Base-by-base conservation (phyloP, 768 basidiomycete species). In the Tylopilus cervinicoccineus region DNA sequence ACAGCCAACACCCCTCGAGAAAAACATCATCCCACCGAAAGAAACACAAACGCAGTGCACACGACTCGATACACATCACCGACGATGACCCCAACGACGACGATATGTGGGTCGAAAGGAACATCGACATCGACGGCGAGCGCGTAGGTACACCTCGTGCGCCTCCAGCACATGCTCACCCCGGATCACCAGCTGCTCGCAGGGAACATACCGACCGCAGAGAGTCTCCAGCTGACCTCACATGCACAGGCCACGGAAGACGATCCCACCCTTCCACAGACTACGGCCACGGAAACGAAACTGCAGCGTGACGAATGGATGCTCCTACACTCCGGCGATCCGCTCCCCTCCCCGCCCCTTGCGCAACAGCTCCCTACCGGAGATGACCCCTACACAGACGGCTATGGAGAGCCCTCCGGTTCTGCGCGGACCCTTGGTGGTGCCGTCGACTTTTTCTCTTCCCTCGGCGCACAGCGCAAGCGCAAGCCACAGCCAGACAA, bases 291-390 rank as follows among this genome's bases (percentile, higher is more conserved):
- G 5, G 80, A 80, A 53, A 70, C 79, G 0, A 68, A 68, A 23
- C 56, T 85, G 13, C 72, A 80, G 58, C 78, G 92, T 17, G 92
- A 93, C 52, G 84, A 90, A 31, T 97, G 94, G 94, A 95, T 96
- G 93, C 69, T 93, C 26, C 51, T 66, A n/a, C 74, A 75, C 22
- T 51, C 65, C n/a, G 42, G 50, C 0, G 48, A 48, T 14, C 27
- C 38, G 1, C 40, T 41, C 5, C 69, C 67, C 12, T 57, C 70
- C 41, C 54, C 62, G n/a, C 64, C 70, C 36, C 66, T 51, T 47
- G 51, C 45, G 28, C 70, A 45, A 51, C 47, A 59, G 54, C 41
- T 62, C 57, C 53, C 57, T 55, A 40, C 47, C 53, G 57, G 55
- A 1, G 75, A 80, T 19, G 79, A 84, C 22, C 70, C 78, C 5